Conservation (phyloP, 345 rosid species). For the Cochlearia excelsa region DNA sequence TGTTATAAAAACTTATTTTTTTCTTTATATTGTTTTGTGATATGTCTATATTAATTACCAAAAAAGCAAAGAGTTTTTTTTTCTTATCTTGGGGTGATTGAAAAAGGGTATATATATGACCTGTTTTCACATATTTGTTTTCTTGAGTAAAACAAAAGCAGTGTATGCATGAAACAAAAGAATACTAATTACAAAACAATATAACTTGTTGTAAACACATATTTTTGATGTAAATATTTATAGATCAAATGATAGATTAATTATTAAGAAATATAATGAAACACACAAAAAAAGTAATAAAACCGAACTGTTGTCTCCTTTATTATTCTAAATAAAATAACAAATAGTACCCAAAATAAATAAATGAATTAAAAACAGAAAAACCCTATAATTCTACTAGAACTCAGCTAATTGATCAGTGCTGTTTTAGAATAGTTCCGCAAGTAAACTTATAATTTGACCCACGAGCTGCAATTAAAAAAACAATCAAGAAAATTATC, state of each 20-base stretch:
- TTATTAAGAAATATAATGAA: no score
- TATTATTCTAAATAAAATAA: no score
- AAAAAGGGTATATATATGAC: slow-evolving; percentile 26
- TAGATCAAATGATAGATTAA: no score
- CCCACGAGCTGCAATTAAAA: slow-evolving; percentile 18
- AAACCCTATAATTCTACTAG: not conserved
- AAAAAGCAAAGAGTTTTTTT: slow-evolving; percentile 8
- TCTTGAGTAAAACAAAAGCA: not conserved
- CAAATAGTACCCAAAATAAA: not conserved
- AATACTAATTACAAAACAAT: no score
- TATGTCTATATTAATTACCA: slow-evolving; percentile 14
- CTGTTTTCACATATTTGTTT: not conserved
- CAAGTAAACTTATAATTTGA: slow-evolving; percentile 7
- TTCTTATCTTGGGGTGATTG: slow-evolving; percentile 27
- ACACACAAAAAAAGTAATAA: no score
- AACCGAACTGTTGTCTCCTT: no score
- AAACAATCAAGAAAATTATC: not conserved
- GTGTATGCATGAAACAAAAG: no score
- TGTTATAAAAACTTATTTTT: not conserved
- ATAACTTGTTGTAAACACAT: no score
- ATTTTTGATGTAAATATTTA: no score
- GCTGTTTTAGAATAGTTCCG: slow-evolving; percentile 7
- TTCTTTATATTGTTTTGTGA: slow-evolving; percentile 8
- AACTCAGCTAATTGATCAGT: slow-evolving; percentile 10
- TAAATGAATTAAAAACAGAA: not conserved